Percentiles rank a stretch among this genome's conserved stretches.
Evolutionary conservation across 495 filamentous ascomycete species (phyloP).

Genomic region (Zalerion maritima): DNA sequence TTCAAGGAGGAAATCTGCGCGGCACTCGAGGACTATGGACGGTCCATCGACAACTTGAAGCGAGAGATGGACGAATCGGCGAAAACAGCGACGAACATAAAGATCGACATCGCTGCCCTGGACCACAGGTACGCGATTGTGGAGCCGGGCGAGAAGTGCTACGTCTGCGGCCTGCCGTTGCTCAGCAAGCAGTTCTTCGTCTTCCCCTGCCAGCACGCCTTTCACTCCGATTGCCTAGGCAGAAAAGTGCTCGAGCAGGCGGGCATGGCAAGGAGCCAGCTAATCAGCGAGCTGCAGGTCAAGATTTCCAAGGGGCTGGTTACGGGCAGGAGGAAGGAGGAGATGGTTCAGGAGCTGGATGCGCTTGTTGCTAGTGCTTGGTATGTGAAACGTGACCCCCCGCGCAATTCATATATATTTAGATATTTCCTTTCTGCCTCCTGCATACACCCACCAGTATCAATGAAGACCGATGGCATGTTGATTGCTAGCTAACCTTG

Average conservation of each 20-base stretch:
- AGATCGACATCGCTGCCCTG: conserved; percentile 65
- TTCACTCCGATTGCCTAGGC: conserved; percentile 86
- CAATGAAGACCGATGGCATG: too few relatives aligned
- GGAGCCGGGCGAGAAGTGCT: conserved; percentile 89
- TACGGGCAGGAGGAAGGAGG: conserved; percentile 52
- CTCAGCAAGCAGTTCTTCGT: conserved; percentile 90
- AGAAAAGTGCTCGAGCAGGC: conserved; percentile 65
- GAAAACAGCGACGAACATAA: conserved; percentile 76
- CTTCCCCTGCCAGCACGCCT: conserved; percentile 95
- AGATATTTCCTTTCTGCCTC: background rate
- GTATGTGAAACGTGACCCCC: conserved; percentile 38
- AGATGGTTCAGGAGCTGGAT: conserved; percentile 79
- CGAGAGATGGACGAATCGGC: conserved; percentile 92
- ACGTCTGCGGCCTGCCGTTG: conserved; percentile 70
- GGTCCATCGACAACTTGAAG: conserved; percentile 77
- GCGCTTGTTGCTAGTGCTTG: conserved; percentile 65
- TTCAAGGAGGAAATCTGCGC: conserved; percentile 97
- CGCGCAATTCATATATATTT: too few relatives aligned
- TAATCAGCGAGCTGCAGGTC: conserved; percentile 73
- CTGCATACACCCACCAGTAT: too few relatives aligned
- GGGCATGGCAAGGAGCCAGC: conserved; percentile 54
- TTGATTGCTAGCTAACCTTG: conserved; percentile 3
- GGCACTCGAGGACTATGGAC: conserved; percentile 80
- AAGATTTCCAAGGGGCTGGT: conserved; percentile 60
- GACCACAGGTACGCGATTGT: conserved; percentile 90